phyloP scores from a whole-genome alignment of 805 yeast species.

The Kazachstania africana region DNA sequence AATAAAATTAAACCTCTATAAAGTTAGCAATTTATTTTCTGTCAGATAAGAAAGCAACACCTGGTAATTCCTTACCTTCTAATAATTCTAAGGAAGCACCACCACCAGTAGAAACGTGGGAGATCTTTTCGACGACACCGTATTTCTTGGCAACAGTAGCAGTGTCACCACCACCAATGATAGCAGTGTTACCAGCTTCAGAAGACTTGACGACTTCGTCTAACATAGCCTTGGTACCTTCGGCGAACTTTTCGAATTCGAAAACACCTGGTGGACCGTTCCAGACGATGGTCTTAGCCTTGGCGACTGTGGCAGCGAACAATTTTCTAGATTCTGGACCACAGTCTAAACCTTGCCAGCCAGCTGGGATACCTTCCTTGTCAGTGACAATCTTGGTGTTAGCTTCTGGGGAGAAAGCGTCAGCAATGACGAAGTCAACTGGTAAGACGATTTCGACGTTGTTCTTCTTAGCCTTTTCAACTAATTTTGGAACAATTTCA shows the following conservation, averaged over 20 bases:
- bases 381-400: slow-evolving; percentile 73
- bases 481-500: slow-evolving; percentile 80
- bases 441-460: slow-evolving; percentile 90
- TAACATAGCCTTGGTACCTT: slow-evolving; percentile 83
- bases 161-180: slow-evolving; percentile 98
- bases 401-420: slow-evolving; percentile 88
- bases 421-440: slow-evolving; percentile 92
- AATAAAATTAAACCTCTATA: neutral
- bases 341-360: slow-evolving; percentile 91
- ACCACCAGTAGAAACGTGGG: slow-evolving; percentile 99
- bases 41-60: slow-evolving; percentile 85
- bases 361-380: slow-evolving; percentile 86
- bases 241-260: slow-evolving; percentile 86
- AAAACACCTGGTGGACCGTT: slow-evolving; percentile 99
- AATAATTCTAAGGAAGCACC: slow-evolving; percentile 98
- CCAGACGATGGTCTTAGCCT: slow-evolving; percentile 98
- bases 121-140: slow-evolving; percentile 91
- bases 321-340: slow-evolving; percentile 83
- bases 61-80: slow-evolving; percentile 98
- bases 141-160: slow-evolving; percentile 98
- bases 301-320: slow-evolving; percentile 71
- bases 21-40: slow-evolving; percentile 31
- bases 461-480: slow-evolving; percentile 94
- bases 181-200: slow-evolving; percentile 82
- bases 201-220: slow-evolving; percentile 83